Evolutionary conservation across 2,329 filamentous ascomycete species (phyloP).

Genomic region (Fusarium piperis): DNA sequence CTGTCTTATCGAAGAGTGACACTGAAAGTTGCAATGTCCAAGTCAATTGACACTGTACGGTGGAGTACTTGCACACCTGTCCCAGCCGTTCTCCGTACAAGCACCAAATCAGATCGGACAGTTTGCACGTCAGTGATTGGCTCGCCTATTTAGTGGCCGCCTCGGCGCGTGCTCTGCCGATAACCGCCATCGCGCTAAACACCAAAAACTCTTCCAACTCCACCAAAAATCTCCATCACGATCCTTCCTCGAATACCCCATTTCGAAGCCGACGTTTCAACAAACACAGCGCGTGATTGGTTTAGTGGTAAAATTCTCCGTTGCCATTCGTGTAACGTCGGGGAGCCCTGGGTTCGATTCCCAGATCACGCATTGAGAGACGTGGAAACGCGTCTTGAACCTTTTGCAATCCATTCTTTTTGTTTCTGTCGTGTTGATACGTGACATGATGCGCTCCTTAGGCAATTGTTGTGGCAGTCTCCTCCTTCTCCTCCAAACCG

Average conservation of each 20-base stretch:
- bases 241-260: background rate
- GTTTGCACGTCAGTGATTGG: background rate
- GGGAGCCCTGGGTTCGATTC: slow-evolving; percentile 22
- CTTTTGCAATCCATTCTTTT: background rate
- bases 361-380: slow-evolving; percentile 19
- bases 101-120: background rate
- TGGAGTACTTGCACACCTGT: background rate
- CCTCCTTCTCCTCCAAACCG: slow-evolving; percentile 29
- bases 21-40: background rate
- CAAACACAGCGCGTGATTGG: slow-evolving; percentile 22
- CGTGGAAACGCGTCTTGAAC: background rate
- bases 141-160: background rate
- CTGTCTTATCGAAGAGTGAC: background rate
- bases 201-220: background rate
- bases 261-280: background rate
- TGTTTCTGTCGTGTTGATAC: background rate
- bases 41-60: background rate
- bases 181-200: background rate
- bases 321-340: slow-evolving; percentile 21
- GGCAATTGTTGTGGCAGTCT: background rate
- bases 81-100: background rate
- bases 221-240: background rate
- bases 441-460: background rate
- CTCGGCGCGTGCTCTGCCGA: background rate
- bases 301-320: slow-evolving; percentile 17